phyloP scores from a whole-genome alignment of 805 yeast genomes.

The Ogataea siamensis region DNA sequence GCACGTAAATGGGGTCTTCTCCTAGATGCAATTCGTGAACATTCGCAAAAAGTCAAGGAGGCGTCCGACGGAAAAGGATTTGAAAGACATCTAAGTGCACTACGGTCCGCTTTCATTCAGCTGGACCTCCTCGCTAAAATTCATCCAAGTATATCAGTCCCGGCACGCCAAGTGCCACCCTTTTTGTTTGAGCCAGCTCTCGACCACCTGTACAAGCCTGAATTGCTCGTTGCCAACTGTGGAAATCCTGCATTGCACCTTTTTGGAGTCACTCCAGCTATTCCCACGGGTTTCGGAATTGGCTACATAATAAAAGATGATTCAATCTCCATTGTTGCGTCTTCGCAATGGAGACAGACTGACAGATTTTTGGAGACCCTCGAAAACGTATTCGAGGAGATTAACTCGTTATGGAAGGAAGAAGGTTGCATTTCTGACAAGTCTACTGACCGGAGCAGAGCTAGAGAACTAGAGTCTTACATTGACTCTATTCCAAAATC shows the following conservation, averaged over 20 bases:
- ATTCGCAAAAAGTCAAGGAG: constrained; percentile 44
- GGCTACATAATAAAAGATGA: constrained; percentile 56
- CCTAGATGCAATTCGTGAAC: constrained; percentile 49
- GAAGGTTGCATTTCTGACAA: constrained; percentile 12
- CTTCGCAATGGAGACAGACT: constrained; percentile 62
- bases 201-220: constrained; percentile 37
- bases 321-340: constrained; percentile 47
- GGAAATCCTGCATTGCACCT: constrained; percentile 58
- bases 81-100: constrained; percentile 68
- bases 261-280: constrained; percentile 61
- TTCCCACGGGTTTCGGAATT: constrained; percentile 57
- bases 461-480: constrained; percentile 26
- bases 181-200: constrained; percentile 43
- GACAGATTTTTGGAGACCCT: constrained; percentile 52
- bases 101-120: constrained; percentile 54
- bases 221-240: constrained; percentile 48
- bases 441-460: constrained; percentile 19
- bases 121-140: constrained; percentile 44
- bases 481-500: constrained; percentile 35
- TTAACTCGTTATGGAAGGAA: constrained; percentile 38
- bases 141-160: constrained; percentile 43
- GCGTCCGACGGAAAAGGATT: constrained; percentile 67
- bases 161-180: constrained; percentile 36
- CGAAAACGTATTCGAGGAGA: constrained; percentile 47
- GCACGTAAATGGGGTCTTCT: constrained; percentile 49